Evolutionary conservation across 805 yeast species (phyloP).

Genomic region (Debaryomyces tyrocola): DNA sequence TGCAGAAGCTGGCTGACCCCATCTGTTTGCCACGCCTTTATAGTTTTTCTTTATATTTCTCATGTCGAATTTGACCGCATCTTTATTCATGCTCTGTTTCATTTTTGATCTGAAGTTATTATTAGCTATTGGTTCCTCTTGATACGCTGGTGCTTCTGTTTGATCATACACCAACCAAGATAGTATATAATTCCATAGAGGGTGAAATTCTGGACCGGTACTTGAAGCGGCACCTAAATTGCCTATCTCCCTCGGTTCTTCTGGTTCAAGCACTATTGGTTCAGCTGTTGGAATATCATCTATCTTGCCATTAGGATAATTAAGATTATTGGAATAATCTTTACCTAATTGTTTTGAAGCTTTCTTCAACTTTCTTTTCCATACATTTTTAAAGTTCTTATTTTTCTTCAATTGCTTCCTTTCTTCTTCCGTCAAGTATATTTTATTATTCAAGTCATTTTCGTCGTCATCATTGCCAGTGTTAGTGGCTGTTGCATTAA

Average conservation of each 20-base stretch:
- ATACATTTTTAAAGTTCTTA: constrained; percentile 12
- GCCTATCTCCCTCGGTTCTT: background rate
- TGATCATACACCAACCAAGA: constrained; percentile 37
- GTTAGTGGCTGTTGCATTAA: constrained; percentile 2
- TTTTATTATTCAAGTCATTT: constrained; percentile 6
- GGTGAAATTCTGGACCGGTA: constrained; percentile 23
- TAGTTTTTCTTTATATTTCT: constrained; percentile 16
- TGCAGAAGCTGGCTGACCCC: constrained; percentile 31
- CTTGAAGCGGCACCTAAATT: background rate
- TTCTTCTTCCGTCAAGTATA: constrained; percentile 9
- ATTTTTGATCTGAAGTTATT: constrained; percentile 1
- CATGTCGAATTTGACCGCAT: constrained; percentile 1
- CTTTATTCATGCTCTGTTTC: constrained; percentile 6
- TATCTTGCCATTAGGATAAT: background rate
- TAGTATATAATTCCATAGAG: constrained; percentile 37
- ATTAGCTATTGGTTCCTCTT: background rate
- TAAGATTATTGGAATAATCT: background rate
- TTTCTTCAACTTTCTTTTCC: constrained; percentile 19
- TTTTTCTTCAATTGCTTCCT: constrained; percentile 12
- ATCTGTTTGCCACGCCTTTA: constrained; percentile 24
- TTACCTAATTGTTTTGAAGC: constrained; percentile 24
- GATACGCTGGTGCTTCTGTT: background rate
- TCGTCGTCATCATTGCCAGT: constrained; percentile 17
- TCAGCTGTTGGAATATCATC: background rate
- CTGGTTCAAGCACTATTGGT: constrained; percentile 4